phyloP scores from a whole-genome alignment of 495 filamentous ascomycete genomes.

The Neurospora sp. region DNA sequence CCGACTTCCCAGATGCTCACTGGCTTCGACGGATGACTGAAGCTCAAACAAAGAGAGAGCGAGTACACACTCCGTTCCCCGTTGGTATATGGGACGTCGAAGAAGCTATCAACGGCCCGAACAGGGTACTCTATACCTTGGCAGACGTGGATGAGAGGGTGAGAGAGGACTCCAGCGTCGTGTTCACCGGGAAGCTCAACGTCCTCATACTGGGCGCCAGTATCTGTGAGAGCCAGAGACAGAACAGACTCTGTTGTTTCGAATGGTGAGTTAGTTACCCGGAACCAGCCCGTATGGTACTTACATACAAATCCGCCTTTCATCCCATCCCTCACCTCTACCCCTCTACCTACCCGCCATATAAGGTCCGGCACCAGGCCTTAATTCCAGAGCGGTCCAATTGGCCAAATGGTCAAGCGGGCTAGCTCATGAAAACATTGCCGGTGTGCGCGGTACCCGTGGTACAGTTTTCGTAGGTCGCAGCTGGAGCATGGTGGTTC shows the following conservation, averaged over 20 bases:
- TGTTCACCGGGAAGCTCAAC: constrained; percentile 50
- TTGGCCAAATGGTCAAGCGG: neutral
- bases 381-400: neutral
- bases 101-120: constrained; percentile 28
- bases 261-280: constrained; percentile 40
- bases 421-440: neutral
- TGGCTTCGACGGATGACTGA: constrained; percentile 46
- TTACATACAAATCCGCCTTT: neutral
- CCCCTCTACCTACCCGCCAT: neutral
- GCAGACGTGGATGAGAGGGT: constrained; percentile 53
- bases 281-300: neutral
- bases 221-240: constrained; percentile 34
- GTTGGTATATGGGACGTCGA: constrained; percentile 42
- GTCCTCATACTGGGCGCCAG: constrained; percentile 46
- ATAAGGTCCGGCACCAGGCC: neutral
- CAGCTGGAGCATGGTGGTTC: neutral
- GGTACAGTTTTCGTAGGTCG: neutral
- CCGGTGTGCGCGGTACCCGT: neutral
- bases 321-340: neutral
- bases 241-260: constrained; percentile 41
- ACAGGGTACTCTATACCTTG: constrained; percentile 45
- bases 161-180: constrained; percentile 20
- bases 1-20: constrained; percentile 43
- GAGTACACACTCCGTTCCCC: constrained; percentile 43
- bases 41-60: constrained; percentile 41